Evolutionary conservation across 495 filamentous ascomycete genomes (phyloP), one percentile per base, ranked within the genome.

Genomic region (Darksidea phi): DNA sequence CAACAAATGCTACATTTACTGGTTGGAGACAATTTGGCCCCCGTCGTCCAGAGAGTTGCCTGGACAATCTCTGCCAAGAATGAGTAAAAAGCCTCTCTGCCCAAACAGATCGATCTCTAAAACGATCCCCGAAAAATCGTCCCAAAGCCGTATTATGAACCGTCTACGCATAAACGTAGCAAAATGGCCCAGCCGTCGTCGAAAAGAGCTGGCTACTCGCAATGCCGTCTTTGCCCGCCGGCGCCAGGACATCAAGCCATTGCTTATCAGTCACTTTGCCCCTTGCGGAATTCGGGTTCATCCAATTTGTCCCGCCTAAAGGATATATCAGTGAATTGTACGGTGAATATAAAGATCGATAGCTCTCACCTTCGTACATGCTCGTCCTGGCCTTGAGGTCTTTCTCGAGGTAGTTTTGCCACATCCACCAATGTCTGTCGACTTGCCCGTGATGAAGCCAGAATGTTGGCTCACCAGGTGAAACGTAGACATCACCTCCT

Each of bases 361-460:
- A 13, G n/a, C 11, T 4, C 26, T 34, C n/a, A 20, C 47, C 61
- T 18, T 66, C 63, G 23, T 66, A 66, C 45, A 25, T 18, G 24
- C 51, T 56, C 13, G 57, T 54, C 34, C 55, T 20, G 7, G 56
- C 42, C 51, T 66, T 66, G 24, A 66, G 7, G 10, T 60, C 34
- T 2, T 25, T 20, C 18, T 60, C 63, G 0, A 48, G 45, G 45
- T 67, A 63, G 50, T 67, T 67, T 13, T 28, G 48, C 64, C 64
- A 67, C 58, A 62, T 62, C 64, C 64, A 67, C 64, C 64, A 67
- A 55, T 67, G 64, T 25, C 64, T 2, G 49, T 67, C 64, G 20
- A 67, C 21, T 32, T 67, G 64, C 2, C 64, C 64, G 23, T 67
- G 64, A 43, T 67, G 64, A 24, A 67, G 46, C 64, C 64, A 67